A percentile compares a stretch with the other conserved stretches of the same genome.
Evolutionary conservation across 2,329 filamentous ascomycete species (phyloP).

Genomic region (Fusarium cyanostomum): DNA sequence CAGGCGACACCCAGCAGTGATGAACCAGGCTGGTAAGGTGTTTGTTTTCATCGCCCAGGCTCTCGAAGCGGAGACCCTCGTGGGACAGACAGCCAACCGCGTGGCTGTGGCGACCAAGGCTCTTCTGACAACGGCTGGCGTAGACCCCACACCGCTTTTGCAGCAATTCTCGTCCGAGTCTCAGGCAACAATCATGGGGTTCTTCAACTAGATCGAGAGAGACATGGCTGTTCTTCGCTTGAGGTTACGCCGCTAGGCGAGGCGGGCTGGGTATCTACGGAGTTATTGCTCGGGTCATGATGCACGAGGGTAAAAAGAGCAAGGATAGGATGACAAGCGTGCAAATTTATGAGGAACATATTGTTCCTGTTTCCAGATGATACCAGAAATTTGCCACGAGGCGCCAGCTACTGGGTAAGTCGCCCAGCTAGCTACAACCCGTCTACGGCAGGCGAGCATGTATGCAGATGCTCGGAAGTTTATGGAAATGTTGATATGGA

Average conservation of each 20-base stretch:
- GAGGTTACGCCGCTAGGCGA: constrained; percentile 3
- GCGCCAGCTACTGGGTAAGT: constrained; percentile 21
- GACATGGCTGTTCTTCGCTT: constrained; percentile 6
- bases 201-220: constrained; percentile 69
- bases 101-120: constrained; percentile 82
- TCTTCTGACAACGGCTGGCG: constrained; percentile 75
- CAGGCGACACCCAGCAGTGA: constrained; percentile 86
- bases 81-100: constrained; percentile 81
- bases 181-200: constrained; percentile 80
- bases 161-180: constrained; percentile 80
- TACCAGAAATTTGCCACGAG: constrained; percentile 32
- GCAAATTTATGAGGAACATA: constrained; percentile 34
- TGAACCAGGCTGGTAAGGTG: constrained; percentile 79
- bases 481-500: constrained; percentile 21
- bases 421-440: constrained; percentile 16
- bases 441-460: constrained; percentile 16
- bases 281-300: constrained; percentile 24
- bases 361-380: constrained; percentile 36
- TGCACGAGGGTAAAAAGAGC: constrained; percentile 13
- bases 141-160: constrained; percentile 80
- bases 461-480: constrained; percentile 20
- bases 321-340: constrained; percentile 28
- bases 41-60: constrained; percentile 89
- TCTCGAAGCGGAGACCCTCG: constrained; percentile 88
- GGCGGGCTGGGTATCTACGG: constrained; percentile 5